Evolutionary conservation across 352 stramenopile genomes (phyloP).

Genomic region (Phytophthora pinifolia): DNA sequence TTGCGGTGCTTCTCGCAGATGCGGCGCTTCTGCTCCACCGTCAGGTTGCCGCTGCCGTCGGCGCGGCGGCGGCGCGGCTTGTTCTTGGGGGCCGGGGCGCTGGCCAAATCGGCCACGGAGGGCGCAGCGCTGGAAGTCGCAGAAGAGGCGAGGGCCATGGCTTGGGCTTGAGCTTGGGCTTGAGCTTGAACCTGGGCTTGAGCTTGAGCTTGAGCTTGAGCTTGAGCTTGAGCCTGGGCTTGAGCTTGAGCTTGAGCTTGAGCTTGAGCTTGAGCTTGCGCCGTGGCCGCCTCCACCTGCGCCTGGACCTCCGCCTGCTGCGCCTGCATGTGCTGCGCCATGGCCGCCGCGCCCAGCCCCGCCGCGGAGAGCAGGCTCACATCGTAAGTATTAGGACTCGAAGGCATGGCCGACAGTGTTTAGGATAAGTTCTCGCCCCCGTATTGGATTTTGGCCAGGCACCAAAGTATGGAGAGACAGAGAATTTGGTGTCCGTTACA

Average conservation of each 20-base stretch:
- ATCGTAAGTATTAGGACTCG: conserved; percentile 79
- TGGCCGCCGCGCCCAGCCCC: conserved; percentile 14
- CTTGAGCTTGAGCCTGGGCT: conserved; percentile 2
- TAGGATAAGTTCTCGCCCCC: conserved; percentile 67
- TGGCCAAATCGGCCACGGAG: background rate
- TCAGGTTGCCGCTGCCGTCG: conserved; percentile 78
- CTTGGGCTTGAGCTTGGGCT: background rate
- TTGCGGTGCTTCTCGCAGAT: conserved; percentile 88
- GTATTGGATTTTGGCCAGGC: conserved; percentile 45
- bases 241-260: conserved; percentile 4
- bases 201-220: conserved; percentile 11
- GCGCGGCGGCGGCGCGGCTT: conserved; percentile 43
- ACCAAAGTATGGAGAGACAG: conserved; percentile 8
- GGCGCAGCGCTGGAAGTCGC: background rate
- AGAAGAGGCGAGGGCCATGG: background rate
- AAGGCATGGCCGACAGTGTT: conserved; percentile 47
- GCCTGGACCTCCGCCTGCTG: conserved; percentile 27
- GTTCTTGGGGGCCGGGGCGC: conserved; percentile 6
- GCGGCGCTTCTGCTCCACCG: conserved; percentile 85
- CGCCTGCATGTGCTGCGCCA: conserved; percentile 34
- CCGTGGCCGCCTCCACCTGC: conserved; percentile 12
- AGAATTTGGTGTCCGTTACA: conserved; percentile 7
- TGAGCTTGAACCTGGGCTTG: too few relatives aligned
- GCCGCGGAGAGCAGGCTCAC: conserved; percentile 23
- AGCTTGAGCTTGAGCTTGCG: conserved; percentile 9